Percentiles rank a stretch among this genome's conserved stretches.
Evolutionary conservation across 306 rosid species (phyloP).

Genomic region (Glycine latifolia): DNA sequence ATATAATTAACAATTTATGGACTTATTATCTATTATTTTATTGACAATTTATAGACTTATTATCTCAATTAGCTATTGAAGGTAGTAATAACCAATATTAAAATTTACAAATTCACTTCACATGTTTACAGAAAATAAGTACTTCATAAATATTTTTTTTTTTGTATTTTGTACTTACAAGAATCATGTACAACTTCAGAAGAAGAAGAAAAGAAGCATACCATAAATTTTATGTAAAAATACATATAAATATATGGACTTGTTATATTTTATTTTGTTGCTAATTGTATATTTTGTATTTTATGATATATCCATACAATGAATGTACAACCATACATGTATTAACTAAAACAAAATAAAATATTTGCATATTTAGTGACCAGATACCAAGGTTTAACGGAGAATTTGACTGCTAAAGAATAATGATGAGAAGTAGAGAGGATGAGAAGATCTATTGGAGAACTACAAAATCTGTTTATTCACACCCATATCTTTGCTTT

Average conservation of each 20-base stretch:
- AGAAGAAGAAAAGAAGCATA: too few species aligned
- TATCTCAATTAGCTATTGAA: neutral
- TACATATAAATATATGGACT: neutral
- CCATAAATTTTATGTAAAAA: neutral
- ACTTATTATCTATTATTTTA: neutral
- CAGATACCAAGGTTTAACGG: constrained; percentile 11
- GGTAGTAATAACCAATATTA: neutral
- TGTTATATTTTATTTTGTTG: too few species aligned
- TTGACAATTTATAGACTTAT: too few species aligned
- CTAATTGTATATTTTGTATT: neutral
- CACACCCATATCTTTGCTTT: constrained; percentile 55
- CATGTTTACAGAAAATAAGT: too few species aligned
- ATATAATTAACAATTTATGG: neutral
- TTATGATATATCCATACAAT: neutral
- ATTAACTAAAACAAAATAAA: neutral
- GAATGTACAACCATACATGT: neutral
- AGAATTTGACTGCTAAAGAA: constrained; percentile 55
- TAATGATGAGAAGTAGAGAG: constrained; percentile 78
- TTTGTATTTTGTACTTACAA: neutral
- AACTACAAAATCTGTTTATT: constrained; percentile 91
- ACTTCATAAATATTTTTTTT: too few species aligned
- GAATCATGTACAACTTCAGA: neutral
- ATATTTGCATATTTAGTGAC: neutral
- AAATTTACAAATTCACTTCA: neutral
- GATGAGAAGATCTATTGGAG: constrained; percentile 88